Evolutionary conservation across 176 grass and related monocot species (phyloP).

Genomic region (Cenchrus americanus): DNA sequence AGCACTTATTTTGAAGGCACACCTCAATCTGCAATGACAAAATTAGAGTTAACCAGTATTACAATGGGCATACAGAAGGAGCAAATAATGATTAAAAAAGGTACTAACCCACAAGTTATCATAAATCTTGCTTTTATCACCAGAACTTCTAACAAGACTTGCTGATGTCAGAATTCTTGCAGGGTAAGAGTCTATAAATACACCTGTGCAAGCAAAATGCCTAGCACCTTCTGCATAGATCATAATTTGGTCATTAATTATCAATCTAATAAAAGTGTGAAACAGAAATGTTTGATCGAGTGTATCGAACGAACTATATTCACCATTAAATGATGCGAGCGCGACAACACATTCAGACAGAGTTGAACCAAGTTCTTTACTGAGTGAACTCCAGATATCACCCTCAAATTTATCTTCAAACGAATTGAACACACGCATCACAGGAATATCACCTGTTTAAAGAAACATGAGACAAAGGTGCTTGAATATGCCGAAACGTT

Average conservation of each 20-base stretch:
- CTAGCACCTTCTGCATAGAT: background rate
- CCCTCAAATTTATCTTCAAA: conserved; percentile 1
- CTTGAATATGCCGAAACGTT: background rate
- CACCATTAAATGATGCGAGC: conserved; percentile 5
- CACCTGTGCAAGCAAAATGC: conserved; percentile 10
- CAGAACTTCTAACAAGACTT: conserved; percentile 5
- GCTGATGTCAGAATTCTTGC: background rate
- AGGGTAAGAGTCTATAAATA: background rate
- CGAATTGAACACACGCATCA: background rate
- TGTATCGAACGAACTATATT: background rate
- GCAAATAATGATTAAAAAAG: background rate
- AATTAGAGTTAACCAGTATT: background rate
- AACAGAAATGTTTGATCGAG: background rate
- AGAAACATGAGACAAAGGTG: background rate
- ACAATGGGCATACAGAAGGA: background rate
- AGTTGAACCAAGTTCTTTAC: background rate
- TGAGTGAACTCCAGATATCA: conserved; percentile 3
- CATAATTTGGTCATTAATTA: background rate
- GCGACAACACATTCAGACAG: background rate
- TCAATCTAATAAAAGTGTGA: background rate
- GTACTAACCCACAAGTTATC: background rate
- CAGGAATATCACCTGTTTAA: background rate
- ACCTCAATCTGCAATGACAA: conserved; percentile 10
- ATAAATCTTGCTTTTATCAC: background rate
- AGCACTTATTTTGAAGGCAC: background rate